Evolutionary conservation across 2,329 filamentous ascomycete genomes (phyloP).

Genomic region (Orbilia javanica): DNA sequence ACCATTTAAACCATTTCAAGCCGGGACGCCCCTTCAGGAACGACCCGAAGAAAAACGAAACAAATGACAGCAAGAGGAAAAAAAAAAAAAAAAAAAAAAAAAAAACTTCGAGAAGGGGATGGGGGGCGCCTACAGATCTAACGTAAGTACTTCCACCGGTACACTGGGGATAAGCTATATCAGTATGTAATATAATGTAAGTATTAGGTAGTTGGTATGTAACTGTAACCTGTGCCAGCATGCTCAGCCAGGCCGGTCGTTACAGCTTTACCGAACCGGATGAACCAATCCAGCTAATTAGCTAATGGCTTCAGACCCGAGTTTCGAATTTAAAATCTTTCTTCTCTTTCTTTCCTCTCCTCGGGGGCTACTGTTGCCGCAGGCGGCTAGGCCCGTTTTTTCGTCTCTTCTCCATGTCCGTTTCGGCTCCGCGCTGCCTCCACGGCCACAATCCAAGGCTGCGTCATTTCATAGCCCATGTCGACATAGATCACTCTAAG

Average conservation of each 20-base stretch:
- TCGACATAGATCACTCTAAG: no score
- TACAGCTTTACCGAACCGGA: background rate
- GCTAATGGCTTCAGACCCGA: constrained; percentile 4
- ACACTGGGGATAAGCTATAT: no score
- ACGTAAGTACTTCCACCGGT: no score
- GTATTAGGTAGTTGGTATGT: no score
- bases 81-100: background rate
- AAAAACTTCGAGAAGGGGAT: no score
- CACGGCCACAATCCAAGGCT: no score
- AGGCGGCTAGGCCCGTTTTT: constrained; percentile 14
- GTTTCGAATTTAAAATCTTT: constrained; percentile 18
- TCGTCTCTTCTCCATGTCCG: background rate
- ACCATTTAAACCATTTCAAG: background rate
- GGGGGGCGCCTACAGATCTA: background rate
- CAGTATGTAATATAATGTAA: no score
- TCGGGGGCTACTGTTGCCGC: background rate
- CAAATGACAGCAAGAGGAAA: no score
- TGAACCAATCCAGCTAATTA: no score
- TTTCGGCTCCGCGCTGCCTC: no score
- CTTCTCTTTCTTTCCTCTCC: no score
- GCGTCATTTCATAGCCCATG: no score
- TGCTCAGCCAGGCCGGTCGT: background rate
- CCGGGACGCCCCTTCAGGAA: constrained; percentile 3
- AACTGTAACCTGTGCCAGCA: background rate
- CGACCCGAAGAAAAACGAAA: background rate